Evolutionary conservation across 345 rosid genomes (phyloP).

Genomic region (Cardiospermum halicacabum): DNA sequence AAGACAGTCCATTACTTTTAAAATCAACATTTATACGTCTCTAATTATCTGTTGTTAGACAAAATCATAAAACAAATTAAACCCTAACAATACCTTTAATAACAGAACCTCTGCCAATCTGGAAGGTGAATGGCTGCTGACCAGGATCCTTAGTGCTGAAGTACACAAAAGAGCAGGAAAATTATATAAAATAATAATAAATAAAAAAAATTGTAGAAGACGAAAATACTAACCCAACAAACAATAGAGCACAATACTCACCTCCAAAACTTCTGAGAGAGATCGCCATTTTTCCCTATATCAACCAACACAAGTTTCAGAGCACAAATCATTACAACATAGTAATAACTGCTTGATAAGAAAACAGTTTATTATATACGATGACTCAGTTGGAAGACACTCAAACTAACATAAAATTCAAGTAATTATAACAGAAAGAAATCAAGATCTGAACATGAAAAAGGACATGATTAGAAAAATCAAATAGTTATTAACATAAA

Average conservation of each 20-base stretch:
- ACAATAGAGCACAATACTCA: constrained; percentile 15
- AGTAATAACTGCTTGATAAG: background rate
- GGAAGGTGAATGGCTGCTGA: constrained; percentile 74
- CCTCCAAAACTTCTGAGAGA: constrained; percentile 93
- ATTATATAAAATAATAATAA: constrained; percentile 13
- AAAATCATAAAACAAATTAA: background rate
- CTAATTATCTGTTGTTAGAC: background rate
- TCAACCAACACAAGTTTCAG: background rate
- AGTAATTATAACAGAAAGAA: background rate
- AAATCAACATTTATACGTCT: background rate
- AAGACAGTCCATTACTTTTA: background rate
- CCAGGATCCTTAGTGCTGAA: constrained; percentile 85
- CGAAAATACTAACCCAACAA: background rate
- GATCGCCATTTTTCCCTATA: constrained; percentile 79
- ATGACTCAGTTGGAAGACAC: too few species aligned
- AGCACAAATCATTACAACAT: background rate
- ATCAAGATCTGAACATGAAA: constrained; percentile 1
- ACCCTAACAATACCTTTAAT: constrained; percentile 52
- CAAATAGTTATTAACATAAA: background rate
- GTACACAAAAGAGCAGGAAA: constrained; percentile 11
- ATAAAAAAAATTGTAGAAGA: constrained; percentile 1
- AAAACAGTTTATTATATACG: background rate
- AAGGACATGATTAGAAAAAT: background rate
- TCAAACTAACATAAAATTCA: background rate
- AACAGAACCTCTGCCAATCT: constrained; percentile 75